Evolutionary conservation across 805 yeast species (phyloP).

Genomic region (Saccharomycopsis javanensis): DNA sequence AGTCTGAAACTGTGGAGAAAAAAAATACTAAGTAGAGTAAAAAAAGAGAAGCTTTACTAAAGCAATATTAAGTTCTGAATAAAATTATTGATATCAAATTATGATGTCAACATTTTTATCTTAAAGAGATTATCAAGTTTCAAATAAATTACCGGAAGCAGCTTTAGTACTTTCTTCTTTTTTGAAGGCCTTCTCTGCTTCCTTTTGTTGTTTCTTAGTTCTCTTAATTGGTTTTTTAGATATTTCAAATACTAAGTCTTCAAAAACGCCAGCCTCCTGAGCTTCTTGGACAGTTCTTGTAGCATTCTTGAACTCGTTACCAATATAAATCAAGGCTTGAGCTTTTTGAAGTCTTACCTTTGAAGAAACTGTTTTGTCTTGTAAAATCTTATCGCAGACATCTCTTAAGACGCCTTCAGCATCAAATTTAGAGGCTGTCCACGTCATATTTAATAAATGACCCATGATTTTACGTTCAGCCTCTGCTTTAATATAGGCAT

Average conservation of each 20-base stretch:
- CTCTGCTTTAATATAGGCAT: slow-evolving; percentile 57
- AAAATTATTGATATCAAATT: too few relatives aligned
- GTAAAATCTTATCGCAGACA: slow-evolving; percentile 68
- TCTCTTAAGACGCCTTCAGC: slow-evolving; percentile 70
- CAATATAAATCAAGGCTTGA: slow-evolving; percentile 63
- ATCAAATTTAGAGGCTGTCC: slow-evolving; percentile 91
- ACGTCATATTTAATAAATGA: slow-evolving; percentile 83
- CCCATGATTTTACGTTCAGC: slow-evolving; percentile 79
- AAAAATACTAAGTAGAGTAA: neutral
- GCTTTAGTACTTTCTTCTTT: slow-evolving; percentile 17
- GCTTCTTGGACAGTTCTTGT: slow-evolving; percentile 79
- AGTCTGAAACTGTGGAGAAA: too few relatives aligned
- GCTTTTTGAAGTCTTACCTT: slow-evolving; percentile 67
- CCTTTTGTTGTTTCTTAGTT: slow-evolving; percentile 25
- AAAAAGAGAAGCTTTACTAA: too few relatives aligned
- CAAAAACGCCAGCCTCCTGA: slow-evolving; percentile 85
- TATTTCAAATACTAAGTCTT: slow-evolving; percentile 86
- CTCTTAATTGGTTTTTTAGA: slow-evolving; percentile 48
- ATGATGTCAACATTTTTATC: too few relatives aligned
- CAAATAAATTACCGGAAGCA: slow-evolving; percentile 13
- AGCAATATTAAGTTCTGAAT: too few relatives aligned
- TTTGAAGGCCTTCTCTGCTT: slow-evolving; percentile 10
- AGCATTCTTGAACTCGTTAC: slow-evolving; percentile 56
- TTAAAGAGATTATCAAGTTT: slow-evolving; percentile 1
- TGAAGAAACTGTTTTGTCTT: slow-evolving; percentile 53